Conservation (phyloP, 2,329 filamentous ascomycete species). For the Alternaria brassicae region DNA sequence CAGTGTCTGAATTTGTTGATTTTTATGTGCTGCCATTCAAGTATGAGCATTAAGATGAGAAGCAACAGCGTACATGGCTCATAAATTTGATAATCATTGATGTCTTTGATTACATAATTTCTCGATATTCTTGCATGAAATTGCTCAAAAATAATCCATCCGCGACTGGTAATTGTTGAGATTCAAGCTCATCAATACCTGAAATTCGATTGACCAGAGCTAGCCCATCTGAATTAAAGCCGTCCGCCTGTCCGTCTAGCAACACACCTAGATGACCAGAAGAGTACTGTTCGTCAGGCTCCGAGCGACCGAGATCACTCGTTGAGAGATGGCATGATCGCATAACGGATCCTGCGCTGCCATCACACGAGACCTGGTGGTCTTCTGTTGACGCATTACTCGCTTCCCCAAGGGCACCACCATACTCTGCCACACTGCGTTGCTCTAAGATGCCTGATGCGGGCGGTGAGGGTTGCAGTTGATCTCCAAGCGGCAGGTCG, state of each 20-base stretch:
- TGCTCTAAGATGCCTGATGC: neutral
- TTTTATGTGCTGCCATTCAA: neutral
- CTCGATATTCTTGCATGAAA: conserved; percentile 3
- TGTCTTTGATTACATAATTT: too few relatives aligned
- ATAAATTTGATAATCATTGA: neutral
- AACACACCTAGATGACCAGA: neutral
- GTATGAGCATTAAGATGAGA: neutral
- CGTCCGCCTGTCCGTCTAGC: neutral
- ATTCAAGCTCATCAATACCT: neutral
- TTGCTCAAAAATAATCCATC: conserved; percentile 4
- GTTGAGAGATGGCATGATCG: neutral
- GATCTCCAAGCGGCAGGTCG: neutral
- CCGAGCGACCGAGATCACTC: neutral
- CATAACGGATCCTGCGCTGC: neutral
- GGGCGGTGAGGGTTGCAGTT: neutral
- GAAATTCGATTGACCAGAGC: neutral
- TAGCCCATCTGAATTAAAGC: too few relatives aligned
- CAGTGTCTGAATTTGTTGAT: neutral
- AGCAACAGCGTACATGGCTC: neutral
- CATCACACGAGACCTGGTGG: neutral
- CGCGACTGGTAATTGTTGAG: neutral
- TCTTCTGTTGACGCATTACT: conserved; percentile 2
- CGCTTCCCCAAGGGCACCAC: neutral
- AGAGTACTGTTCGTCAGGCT: neutral
- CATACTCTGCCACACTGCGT: neutral